Base-by-base conservation (phyloP, 306 rosid species). In the Gillenia trifoliata region DNA sequence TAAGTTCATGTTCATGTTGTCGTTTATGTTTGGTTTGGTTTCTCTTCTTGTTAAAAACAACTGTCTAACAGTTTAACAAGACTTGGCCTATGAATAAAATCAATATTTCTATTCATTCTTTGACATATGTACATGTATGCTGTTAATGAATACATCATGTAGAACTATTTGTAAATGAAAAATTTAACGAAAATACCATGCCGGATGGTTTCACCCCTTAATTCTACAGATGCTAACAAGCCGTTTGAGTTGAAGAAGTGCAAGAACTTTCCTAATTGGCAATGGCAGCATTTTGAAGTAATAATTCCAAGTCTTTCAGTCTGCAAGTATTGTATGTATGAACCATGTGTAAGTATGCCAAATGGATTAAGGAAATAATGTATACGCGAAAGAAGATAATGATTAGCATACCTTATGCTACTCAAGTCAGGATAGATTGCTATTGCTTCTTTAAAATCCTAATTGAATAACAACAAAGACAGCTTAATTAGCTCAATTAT, bases 361-460 rank as follows among this genome's bases (percentile, higher is more conserved):
- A 62, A 38, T n/a, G 72, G 38, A 63, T 34, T 59, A 62, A 57
- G 29, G 57, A 66, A 77, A 29, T 5, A 23, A 69, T 36, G 23
- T 4, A 52, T 26, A 62, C 22, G 20, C 38, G 40, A 33, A 19
- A n/a, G 55, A 57, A 34, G 33, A 54, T 55, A 45, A 40, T 25
- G 12, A 45, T 22, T 22, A 55, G 52, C 61, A 68, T 93, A 91
- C 98, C 96, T 88, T 64, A 90, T 63, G 56, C 85, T 81, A 78
- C 91, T 90, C 90, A 91, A 80, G 86, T 91, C 96, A 26, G 96
- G 91, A 86, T 91, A 94, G 73, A 78, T 66, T 80, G 97, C 97
- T 73, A 88, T 64, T 64, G 98, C 96, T 13, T 91, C 93, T 66
- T 77, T 85, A 72, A 94, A 91, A 83, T 91, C 96, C 97, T 93